Evolutionary conservation across 371 early-diverging fungal genomes (phyloP).

Genomic region (Syncephalastrum monosporum): DNA sequence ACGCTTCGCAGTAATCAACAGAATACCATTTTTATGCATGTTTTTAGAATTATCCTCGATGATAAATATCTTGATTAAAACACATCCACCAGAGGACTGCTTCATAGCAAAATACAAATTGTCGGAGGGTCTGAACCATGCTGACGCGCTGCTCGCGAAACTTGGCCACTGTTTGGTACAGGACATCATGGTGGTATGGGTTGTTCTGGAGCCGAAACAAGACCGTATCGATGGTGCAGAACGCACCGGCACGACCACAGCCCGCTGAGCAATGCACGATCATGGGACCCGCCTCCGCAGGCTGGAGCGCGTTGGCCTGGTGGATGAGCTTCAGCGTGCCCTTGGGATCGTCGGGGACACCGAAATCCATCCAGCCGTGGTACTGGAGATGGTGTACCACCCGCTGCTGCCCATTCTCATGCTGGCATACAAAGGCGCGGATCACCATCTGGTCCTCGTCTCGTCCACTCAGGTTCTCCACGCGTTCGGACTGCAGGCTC

Average conservation of each 20-base stretch:
- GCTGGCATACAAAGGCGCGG: conserved; percentile 16
- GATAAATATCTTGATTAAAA: too few relatives aligned
- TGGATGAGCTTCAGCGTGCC: conserved; percentile 63
- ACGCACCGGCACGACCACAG: conserved; percentile 95
- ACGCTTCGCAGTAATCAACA: conserved; percentile 14
- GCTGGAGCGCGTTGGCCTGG: conserved; percentile 55
- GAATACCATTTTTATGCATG: background rate
- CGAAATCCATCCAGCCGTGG: conserved; percentile 91
- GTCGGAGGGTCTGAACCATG: conserved; percentile 87
- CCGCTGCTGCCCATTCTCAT: conserved; percentile 28
- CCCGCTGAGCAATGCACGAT: conserved; percentile 98
- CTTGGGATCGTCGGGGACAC: conserved; percentile 65
- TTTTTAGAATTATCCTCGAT: too few relatives aligned
- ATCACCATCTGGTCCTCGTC: conserved; percentile 35
- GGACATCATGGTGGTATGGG: conserved; percentile 38
- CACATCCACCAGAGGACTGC: conserved; percentile 65
- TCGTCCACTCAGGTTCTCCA: conserved; percentile 16
- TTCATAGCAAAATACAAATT: conserved; percentile 91
- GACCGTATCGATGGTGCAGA: conserved; percentile 81
- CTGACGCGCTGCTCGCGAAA: conserved; percentile 83
- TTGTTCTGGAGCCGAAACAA: conserved; percentile 8
- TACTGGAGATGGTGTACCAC: conserved; percentile 78
- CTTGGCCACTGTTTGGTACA: conserved; percentile 63
- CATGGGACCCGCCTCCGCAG: conserved; percentile 60
- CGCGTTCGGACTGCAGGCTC: conserved; percentile 23